Evolutionary conservation across 2,329 filamentous ascomycete genomes (phyloP).

Genomic region (Aspergillus caelatus): DNA sequence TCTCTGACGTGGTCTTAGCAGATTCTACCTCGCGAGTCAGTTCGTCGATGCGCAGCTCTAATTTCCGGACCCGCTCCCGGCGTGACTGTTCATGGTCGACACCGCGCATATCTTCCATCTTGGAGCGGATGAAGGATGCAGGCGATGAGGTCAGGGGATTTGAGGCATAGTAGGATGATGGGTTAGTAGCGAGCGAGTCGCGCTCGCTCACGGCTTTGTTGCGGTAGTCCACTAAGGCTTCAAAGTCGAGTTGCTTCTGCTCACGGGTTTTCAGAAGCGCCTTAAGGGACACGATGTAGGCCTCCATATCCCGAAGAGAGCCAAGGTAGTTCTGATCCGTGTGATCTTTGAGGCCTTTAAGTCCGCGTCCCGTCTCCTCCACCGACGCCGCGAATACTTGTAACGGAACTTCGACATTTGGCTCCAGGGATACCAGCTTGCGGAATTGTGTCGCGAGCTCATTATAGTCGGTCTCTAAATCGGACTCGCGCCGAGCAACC

Average conservation of each 20-base stretch:
- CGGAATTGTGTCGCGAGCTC: conserved; percentile 95
- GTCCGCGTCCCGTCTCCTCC: conserved; percentile 77
- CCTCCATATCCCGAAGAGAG: conserved; percentile 90
- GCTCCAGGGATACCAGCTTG: conserved; percentile 85
- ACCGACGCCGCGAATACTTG: conserved; percentile 86
- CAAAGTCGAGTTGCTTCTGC: conserved; percentile 97
- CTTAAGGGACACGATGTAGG: conserved; percentile 87
- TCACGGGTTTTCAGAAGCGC: conserved; percentile 88
- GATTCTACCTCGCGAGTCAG: conserved; percentile 86
- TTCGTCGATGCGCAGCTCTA: conserved; percentile 91
- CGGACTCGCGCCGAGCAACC: conserved; percentile 82
- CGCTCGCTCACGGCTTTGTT: conserved; percentile 87
- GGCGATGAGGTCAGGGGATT: conserved; percentile 64
- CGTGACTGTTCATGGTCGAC: conserved; percentile 94
- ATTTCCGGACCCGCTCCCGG: conserved; percentile 81
- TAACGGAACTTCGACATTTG: conserved; percentile 78
- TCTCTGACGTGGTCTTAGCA: conserved; percentile 82
- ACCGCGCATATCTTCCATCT: conserved; percentile 94
- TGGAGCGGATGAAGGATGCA: conserved; percentile 84
- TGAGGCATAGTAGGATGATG: conserved; percentile 59
- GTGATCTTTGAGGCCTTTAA: conserved; percentile 81
- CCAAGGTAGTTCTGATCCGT: conserved; percentile 96
- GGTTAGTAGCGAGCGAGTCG: conserved; percentile 72
- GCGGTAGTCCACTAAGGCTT: conserved; percentile 93
- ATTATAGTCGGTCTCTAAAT: conserved; percentile 83